Evolutionary conservation across 2,329 filamentous ascomycete genomes (phyloP), one percentile per base, ranked within the genome.

Genomic region (Nectriaceae sp.): DNA sequence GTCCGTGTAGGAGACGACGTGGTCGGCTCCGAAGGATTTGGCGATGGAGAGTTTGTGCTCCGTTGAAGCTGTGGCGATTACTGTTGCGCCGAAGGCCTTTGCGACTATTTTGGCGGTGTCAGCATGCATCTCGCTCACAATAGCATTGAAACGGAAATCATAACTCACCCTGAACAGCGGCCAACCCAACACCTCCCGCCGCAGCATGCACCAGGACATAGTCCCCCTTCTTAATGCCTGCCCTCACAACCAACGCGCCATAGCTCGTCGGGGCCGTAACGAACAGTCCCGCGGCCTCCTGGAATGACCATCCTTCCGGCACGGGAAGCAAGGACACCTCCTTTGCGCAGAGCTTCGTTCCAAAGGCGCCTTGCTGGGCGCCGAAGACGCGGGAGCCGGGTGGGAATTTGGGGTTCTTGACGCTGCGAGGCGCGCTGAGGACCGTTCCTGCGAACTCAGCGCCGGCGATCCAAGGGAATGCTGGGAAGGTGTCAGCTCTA

Each of bases 191-290:
- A 15, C 93, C 93, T 3, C 93, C 93, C 0, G 93, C 93, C 0
- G 91, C 93, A 1, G 93, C 93, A 65, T 97, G 93, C 13, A 97
- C 84, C 8, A 97, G 82, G 2, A 97, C 92, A 70, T 82, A 88
- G 62, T 97, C 93, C 1, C 91, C 91, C 33, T 80, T 72, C 70
- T 90, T 87, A 36, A 97, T 77, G 3, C 82, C 79, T 1, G 90
- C 93, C 41, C 93, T 79, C 16, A 84, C 80, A 4, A 96, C 90
- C 19, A 97, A 75, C 1, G 85, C 91, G 3, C 85, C 89, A 65
- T 96, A 97, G 59, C 85, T 89, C 1, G 94, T 97, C 0, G 93
- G 92, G 43, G 89, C 91, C 0, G 94, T 97, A 26, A 97, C 88
- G 67, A 96, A 96, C 38, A 97, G 71, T 0, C 93, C 93, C 0